Evolutionary conservation across 208 protist species (phyloP), one percentile per base, ranked within the genome.

Genomic region (Leishmania braziliensis): DNA sequence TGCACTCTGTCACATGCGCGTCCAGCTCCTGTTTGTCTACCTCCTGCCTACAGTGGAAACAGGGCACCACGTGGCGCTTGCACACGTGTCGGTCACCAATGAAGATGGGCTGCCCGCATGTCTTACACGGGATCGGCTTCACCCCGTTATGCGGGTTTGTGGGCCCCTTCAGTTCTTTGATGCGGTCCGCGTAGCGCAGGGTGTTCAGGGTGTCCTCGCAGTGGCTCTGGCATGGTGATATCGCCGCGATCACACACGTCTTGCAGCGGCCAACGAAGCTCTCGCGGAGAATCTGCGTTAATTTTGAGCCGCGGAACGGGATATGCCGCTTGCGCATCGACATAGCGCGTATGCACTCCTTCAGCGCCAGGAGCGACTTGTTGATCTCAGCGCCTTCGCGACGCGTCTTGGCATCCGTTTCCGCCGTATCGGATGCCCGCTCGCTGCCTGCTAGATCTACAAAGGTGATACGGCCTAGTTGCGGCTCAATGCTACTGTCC

Each of bases 391-490:
- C 97, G 4, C 97, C 97, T 73, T 98, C 96, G 5, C 97, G 92
- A 12, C 98, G 91, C 23, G 95, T 98, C 66, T 97, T 93, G 6
- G 89, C 82, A 80, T 99, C 95, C 43, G 86, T 92, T 70, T 97
- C 85, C 2, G 78, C 83, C 16, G 98, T 99, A 82, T 99, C 98
- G 0, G 95, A 94, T 14, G 93, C 98, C 51, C 99, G 86, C 90
- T 99, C 99, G 77, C 92, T 98, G n/a, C 99, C 99, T 26, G 99
- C 99, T 6, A 99, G 88, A 82, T 99, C 99, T 43, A 99, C 99
- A 83, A 99, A 98, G 3, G 96, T 99, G 48, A 99, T 95, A 80
- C 98, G 97, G 33, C 97, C 98, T 43, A 88, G 73, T 1, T 79
- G 58, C 23, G 89, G 87, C 39, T 78, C 65, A 16, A 36, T 82